Conservation (phyloP, 2,329 filamentous ascomycete genomes). For the Colletotrichum tropicicola region DNA sequence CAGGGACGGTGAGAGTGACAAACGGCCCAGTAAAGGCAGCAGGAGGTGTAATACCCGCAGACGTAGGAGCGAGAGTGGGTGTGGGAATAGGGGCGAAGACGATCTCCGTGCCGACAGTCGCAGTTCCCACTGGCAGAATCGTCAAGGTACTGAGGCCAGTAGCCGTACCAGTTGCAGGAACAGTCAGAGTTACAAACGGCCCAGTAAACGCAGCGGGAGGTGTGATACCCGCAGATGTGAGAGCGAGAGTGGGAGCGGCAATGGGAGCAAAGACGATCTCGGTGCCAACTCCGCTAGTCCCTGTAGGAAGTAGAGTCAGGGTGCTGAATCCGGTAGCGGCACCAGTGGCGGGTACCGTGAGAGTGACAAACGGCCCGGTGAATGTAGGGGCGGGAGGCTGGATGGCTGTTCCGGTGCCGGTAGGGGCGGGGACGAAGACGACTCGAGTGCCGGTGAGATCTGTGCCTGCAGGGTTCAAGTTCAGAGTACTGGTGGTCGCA, state of each 20-base stretch:
- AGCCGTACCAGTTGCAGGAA: not conserved
- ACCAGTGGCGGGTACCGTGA: not conserved
- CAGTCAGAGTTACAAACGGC: not conserved
- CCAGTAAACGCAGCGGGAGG: not conserved
- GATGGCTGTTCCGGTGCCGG: not conserved
- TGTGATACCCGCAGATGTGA: not conserved
- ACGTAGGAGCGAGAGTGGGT: too few relatives aligned
- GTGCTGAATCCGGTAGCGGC: not conserved
- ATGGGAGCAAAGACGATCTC: too few relatives aligned
- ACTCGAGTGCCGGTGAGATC: too few relatives aligned
- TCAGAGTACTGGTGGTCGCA: not conserved
- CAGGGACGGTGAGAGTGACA: slow-evolving; percentile 7
- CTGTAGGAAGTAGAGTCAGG: not conserved
- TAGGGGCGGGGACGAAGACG: not conserved
- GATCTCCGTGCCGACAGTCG: slow-evolving; percentile 8
- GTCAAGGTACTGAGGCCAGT: not conserved
- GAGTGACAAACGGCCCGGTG: not conserved
- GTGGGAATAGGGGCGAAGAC: slow-evolving; percentile 4
- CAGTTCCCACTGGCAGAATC: not conserved
- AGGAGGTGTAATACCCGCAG: too few relatives aligned
- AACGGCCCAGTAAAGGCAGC: slow-evolving; percentile 9
- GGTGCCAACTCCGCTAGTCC: too few relatives aligned
- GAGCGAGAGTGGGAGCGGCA: too few relatives aligned
- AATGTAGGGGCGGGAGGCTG: not conserved
- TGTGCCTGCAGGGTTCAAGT: not conserved